Conservation (phyloP, 352 stramenopile genomes). For the Globisporangium barbulae region DNA sequence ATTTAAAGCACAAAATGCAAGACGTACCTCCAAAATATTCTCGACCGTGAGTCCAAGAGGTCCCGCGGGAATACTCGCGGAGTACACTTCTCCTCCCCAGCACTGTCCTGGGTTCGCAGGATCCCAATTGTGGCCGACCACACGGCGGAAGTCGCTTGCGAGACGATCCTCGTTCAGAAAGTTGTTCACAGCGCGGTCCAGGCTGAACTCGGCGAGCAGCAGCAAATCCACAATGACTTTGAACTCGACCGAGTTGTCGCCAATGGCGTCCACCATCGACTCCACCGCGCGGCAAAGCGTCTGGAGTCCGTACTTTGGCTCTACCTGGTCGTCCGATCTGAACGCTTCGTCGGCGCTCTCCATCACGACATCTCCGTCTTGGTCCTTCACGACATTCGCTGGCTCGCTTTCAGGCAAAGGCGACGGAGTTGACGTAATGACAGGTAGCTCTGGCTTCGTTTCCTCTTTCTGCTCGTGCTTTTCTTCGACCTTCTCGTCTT, state of each 20-base stretch:
- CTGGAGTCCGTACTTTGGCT: slow-evolving; percentile 79
- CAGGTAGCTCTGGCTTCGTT: slow-evolving; percentile 1
- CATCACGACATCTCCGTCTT: slow-evolving; percentile 74
- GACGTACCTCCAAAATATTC: slow-evolving; percentile 75
- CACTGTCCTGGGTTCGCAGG: slow-evolving; percentile 42
- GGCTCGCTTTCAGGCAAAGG: not conserved
- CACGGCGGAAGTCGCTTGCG: slow-evolving; percentile 72
- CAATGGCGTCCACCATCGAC: slow-evolving; percentile 79
- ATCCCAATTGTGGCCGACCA: slow-evolving; percentile 73
- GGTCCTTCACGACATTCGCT: slow-evolving; percentile 19
- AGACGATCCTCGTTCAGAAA: slow-evolving; percentile 77
- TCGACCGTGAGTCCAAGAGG: slow-evolving; percentile 86
- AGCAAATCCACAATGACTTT: slow-evolving; percentile 77
- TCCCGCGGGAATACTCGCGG: slow-evolving; percentile 70
- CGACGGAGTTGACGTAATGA: not conserved
- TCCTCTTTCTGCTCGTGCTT: slow-evolving; percentile 8
- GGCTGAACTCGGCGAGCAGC: slow-evolving; percentile 71
- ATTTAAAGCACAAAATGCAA: not conserved
- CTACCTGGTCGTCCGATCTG: slow-evolving; percentile 19
- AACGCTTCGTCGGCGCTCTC: slow-evolving; percentile 5
- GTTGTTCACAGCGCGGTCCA: slow-evolving; percentile 81
- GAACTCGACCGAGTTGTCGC: slow-evolving; percentile 49
- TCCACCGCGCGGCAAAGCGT: slow-evolving; percentile 70
- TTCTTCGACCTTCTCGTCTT: slow-evolving; percentile 5
- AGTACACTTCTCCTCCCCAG: slow-evolving; percentile 56